Conservation (phyloP, 2,329 filamentous ascomycete genomes). For the Fusarium nanum region DNA sequence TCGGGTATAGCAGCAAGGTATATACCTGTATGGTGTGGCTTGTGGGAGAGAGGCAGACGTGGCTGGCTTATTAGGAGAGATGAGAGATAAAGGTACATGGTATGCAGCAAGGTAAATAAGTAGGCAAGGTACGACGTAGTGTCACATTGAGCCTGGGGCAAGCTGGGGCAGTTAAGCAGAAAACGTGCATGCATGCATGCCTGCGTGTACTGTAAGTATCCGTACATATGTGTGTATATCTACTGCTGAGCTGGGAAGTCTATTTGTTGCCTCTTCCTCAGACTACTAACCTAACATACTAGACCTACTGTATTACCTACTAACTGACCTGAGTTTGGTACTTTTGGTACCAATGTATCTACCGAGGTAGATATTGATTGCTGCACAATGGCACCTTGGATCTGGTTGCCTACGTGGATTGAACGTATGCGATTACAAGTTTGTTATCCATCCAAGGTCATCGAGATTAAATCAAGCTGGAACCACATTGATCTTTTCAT, state of each 20-base stretch:
- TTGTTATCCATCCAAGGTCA: slow-evolving; percentile 5
- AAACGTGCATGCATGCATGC: not conserved
- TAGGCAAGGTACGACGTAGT: slow-evolving; percentile 19
- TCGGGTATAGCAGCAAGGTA: slow-evolving; percentile 26
- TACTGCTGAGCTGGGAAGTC: slow-evolving; percentile 25
- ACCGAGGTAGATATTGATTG: not conserved
- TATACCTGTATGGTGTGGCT: slow-evolving; percentile 25
- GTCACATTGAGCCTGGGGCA: slow-evolving; percentile 32
- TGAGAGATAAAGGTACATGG: slow-evolving; percentile 25
- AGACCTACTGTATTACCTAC: not conserved
- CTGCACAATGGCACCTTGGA: not conserved
- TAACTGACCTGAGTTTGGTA: not conserved
- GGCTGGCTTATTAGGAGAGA: slow-evolving; percentile 33
- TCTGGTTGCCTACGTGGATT: not conserved
- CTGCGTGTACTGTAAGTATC: not conserved
- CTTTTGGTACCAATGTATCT: not conserved
- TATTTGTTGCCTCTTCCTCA: not conserved
- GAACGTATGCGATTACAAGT: slow-evolving; percentile 3
- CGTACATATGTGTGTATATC: not conserved
- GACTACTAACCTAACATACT: not conserved
- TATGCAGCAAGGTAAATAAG: slow-evolving; percentile 9
- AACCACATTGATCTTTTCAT: not conserved
- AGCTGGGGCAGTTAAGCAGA: slow-evolving; percentile 20
- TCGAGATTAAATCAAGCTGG: slow-evolving; percentile 19
- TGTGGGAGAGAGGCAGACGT: slow-evolving; percentile 31